Base-by-base conservation (phyloP, 495 filamentous ascomycete genomes). In the Oleoguttula mirabilis region DNA sequence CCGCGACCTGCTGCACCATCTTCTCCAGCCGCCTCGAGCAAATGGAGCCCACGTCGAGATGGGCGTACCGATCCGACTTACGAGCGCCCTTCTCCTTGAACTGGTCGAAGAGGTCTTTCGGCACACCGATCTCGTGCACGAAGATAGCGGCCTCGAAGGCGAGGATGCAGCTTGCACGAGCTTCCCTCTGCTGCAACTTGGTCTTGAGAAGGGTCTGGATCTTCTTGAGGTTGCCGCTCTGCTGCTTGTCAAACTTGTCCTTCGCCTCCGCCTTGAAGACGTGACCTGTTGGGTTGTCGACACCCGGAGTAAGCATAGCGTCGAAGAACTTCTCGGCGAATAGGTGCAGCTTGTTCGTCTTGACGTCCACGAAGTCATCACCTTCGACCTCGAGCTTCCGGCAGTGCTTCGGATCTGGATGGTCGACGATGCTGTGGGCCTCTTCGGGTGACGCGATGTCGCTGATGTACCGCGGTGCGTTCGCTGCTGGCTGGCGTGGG, bases 1-100 rank as follows among this genome's bases (percentile, higher is more conserved):
- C 21, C 3, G 4, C 3, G 4, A 41, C 24, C 21, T 15, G 7
- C 10, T 10, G 14, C 3, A 41, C 21, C 39, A 41, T 32, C 25
- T 31, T 31, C 39, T 31, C 15, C 8, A 41, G 23, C 4, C 39
- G 39, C 10, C 7, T 16, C 10, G 39, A 41, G 39, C 39, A 41
- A 14, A 31, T 41, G 6, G 25, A 31, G 16, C 6, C n/a, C 24
- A 41, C n/a, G 15, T 41, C 27, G 23, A 22, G 16, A 21, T 32
- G 39, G 5, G 14, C 12, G 16, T 17, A 21, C 5, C 24, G 39
- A 7, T 10, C 27, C 5, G 24, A 30, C 11, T 31, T 41, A 12
- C 24, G 24, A 2, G 20, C 21, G 39, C 23, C 17, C 3, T 41
- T 33, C 14, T 3, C 39, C 17, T 6, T 30, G 24, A 32, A 8